phyloP scores from a whole-genome alignment of 768 basidiomycete genomes.

The Pulveroboletus sp. region DNA sequence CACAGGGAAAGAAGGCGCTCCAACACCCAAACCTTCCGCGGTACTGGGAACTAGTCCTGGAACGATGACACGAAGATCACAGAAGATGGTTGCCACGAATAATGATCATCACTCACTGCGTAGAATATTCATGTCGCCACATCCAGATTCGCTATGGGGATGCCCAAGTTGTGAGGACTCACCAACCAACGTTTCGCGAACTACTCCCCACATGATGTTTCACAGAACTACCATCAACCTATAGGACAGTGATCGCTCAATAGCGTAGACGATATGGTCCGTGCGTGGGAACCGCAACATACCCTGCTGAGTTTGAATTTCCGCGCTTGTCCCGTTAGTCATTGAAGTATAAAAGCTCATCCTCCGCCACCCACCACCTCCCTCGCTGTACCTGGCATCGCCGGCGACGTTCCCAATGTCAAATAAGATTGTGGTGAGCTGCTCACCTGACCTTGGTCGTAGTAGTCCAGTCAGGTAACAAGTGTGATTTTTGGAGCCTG shows the following conservation, averaged over 20 bases:
- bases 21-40: background rate
- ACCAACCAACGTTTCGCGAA: background rate
- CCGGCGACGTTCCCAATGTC: slow-evolving; percentile 60
- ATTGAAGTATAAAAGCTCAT: slow-evolving; percentile 40
- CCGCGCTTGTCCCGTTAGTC: slow-evolving; percentile 34
- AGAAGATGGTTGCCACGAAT: no score
- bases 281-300: slow-evolving; percentile 43
- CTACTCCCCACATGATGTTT: no score
- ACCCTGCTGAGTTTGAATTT: slow-evolving; percentile 42
- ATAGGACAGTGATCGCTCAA: no score
- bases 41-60: background rate
- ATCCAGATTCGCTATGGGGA: no score
- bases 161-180: no score
- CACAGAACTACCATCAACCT: no score
- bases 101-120: background rate
- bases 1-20: no score
- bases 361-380: slow-evolving; percentile 32
- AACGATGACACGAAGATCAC: background rate
- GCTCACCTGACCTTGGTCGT: slow-evolving; percentile 57
- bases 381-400: slow-evolving; percentile 27
- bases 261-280: slow-evolving; percentile 30
- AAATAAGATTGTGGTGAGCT: slow-evolving; percentile 98
- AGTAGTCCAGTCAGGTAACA: slow-evolving; percentile 53
- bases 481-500: slow-evolving; percentile 70
- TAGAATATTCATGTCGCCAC: no score